Evolutionary conservation across 2,329 filamentous ascomycete species (phyloP), one percentile per base, ranked within the genome.

Genomic region (Stemphylium beticola): DNA sequence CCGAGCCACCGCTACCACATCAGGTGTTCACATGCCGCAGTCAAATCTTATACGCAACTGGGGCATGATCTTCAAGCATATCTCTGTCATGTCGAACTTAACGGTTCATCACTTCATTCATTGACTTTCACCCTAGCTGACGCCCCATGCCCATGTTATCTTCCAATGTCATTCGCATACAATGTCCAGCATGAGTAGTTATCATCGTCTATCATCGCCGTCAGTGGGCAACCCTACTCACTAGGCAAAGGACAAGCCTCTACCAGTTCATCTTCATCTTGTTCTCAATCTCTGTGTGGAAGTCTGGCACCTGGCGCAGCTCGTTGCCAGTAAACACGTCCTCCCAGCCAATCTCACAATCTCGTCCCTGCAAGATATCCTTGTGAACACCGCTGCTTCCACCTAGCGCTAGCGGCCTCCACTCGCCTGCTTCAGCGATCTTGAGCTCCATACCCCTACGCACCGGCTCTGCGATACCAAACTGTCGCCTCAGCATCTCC

Each of bases 221-320:
- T 36, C 11, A 12, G 14, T 10, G 12, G 17, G 3, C 7, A 38
- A n/a, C 18, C 17, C 18, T 11, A 14, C 17, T 29, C 29, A n/a
- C 31, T 42, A 24, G n/a, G 11, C 43, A 17, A 31, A 17, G 22
- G 37, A 22, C 38, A 39, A 39, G 9, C 36, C 47, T 61, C 54
- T 67, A 78, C 76, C 81, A 81, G 80, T 74, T 82, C 86, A 97
- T 96, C 83, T 87, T 90, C 77, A 96, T 81, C 83, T 92, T 91
- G 77, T 86, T 85, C 86, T 97, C 93, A 87, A 97, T 92, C 85
- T 98, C 93, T 53, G 91, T 88, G 68, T 97, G 92, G 78, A 97
- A 87, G 48, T 88, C 86, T 20, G 88, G 85, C 37, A 86, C 80
- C 57, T 85, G 83, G 67, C 87, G 84, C 74, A 86, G 83, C 77